Evolutionary conservation across 345 rosid species (phyloP).

Genomic region (Barbarea vulgaris): DNA sequence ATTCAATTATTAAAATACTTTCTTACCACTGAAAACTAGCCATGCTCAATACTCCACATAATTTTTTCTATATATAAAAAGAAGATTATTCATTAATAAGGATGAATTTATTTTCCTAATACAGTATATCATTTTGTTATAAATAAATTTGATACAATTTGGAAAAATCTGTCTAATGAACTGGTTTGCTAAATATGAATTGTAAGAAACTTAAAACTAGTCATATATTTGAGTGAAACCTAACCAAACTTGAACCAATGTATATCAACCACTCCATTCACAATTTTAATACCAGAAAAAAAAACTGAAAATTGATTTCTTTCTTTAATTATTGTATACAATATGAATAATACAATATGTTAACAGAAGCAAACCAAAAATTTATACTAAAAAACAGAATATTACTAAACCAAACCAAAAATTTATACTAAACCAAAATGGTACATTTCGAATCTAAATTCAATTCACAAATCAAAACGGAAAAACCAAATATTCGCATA

Average conservation of each 20-base stretch:
- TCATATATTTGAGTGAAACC: neutral
- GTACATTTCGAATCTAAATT: neutral
- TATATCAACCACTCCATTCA: neutral
- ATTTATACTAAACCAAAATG: neutral
- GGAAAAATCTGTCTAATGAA: neutral
- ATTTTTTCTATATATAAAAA: neutral
- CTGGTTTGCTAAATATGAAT: neutral
- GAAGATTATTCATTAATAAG: neutral
- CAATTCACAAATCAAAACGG: neutral
- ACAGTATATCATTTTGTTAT: neutral
- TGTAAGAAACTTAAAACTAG: neutral
- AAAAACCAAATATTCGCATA: neutral
- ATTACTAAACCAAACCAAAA: too few relatives aligned
- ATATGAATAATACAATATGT: neutral
- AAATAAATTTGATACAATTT: neutral
- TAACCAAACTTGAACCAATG: neutral
- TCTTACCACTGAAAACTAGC: neutral
- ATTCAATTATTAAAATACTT: neutral
- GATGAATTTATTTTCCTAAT: neutral
- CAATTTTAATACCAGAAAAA: neutral
- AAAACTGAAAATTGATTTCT: neutral
- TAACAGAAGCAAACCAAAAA: too few relatives aligned
- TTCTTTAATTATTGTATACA: neutral
- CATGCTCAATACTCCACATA: neutral
- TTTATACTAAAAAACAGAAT: too few relatives aligned